These are phyloP conservation scores for Persicaria tinctoria DNA, from an alignment of 148 eudicot genomes.

Conservation along the genomic window DNA sequence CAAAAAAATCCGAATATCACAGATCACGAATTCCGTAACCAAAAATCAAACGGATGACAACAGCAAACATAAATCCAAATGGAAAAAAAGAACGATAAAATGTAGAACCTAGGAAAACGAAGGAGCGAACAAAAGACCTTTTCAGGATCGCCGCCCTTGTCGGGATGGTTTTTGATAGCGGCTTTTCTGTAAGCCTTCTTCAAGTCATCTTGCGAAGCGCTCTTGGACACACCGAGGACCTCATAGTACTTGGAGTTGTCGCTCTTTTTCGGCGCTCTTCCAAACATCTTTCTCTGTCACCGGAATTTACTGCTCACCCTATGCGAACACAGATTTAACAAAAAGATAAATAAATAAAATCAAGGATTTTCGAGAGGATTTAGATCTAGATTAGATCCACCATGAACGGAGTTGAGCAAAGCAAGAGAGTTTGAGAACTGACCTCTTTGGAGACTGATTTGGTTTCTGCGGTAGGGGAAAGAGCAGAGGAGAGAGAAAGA, in stretches of 20 bases:
- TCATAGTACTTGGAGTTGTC: neutral
- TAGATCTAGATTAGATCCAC: neutral
- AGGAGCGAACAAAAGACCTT: neutral
- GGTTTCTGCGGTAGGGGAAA: neutral
- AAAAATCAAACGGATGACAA: too few relatives aligned
- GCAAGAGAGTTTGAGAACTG: neutral
- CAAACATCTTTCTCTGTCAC: slow-evolving; percentile 29
- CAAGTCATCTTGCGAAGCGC: neutral
- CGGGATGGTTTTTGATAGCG: neutral
- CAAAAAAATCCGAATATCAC: neutral
- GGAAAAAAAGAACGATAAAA: neutral
- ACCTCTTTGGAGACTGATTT: neutral
- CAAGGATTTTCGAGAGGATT: neutral
- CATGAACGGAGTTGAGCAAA: neutral
- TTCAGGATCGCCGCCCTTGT: neutral
- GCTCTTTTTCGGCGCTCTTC: slow-evolving; percentile 27
- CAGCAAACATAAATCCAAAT: too few relatives aligned
- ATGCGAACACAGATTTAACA: too few relatives aligned
- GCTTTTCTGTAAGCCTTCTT: neutral
- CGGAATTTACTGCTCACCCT: too few relatives aligned
- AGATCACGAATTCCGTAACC: too few relatives aligned
- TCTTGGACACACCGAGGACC: neutral
- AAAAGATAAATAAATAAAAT: neutral
- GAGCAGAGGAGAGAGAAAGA: neutral
- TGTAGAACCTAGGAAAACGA: neutral